phyloP scores from a whole-genome alignment of 108 stramenopile species.

The Pinguiococcus pyrenoidosus region DNA sequence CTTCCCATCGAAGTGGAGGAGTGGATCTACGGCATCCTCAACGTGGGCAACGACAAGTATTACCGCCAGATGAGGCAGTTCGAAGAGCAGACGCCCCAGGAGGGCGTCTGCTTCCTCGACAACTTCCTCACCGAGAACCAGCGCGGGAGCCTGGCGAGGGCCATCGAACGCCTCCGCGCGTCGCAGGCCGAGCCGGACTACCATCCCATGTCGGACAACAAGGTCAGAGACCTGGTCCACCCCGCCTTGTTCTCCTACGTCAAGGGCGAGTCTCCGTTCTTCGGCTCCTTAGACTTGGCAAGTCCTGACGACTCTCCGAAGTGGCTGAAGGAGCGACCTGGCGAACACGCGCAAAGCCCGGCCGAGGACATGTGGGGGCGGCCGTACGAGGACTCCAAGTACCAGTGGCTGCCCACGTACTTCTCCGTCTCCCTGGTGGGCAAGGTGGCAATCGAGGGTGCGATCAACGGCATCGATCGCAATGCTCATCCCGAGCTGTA shows the following conservation, averaged over 20 bases:
- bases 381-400: slow-evolving; percentile 3
- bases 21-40: too few relatives aligned
- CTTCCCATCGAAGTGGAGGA: too few relatives aligned
- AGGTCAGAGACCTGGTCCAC: slow-evolving; percentile 14
- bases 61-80: too few relatives aligned
- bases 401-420: slow-evolving; percentile 13
- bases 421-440: slow-evolving; percentile 3
- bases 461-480: slow-evolving; percentile 19
- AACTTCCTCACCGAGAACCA: too few relatives aligned
- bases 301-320: background rate
- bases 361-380: slow-evolving; percentile 10
- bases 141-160: too few relatives aligned
- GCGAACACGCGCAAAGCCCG: too few relatives aligned
- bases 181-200: too few relatives aligned
- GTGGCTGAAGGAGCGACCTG: too few relatives aligned
- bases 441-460: slow-evolving; percentile 1
- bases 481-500: slow-evolving; percentile 8
- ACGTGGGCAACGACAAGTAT: too few relatives aligned
- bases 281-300: background rate
- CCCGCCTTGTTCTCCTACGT: slow-evolving; percentile 7
- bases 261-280: background rate
- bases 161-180: too few relatives aligned
- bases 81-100: too few relatives aligned
- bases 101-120: too few relatives aligned
- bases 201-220: slow-evolving; percentile 4